Conservation (phyloP, 768 basidiomycete species). For the Rhizopogon vesiculosus region DNA sequence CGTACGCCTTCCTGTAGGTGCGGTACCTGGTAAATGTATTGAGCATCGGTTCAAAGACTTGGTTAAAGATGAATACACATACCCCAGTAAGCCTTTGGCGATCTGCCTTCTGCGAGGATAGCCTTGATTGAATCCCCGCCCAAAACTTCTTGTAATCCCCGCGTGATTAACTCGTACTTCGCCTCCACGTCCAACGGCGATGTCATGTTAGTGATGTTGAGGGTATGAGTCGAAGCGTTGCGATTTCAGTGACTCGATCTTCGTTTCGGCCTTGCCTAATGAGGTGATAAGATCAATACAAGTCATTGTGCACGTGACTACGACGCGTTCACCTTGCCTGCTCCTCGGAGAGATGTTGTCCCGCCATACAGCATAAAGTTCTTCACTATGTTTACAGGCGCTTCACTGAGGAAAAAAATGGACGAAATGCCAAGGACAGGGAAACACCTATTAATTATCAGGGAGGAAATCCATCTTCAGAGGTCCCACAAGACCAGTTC, state of each 20-base stretch:
- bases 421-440: not conserved
- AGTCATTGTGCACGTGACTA: too few species aligned
- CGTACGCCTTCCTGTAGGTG: conserved; percentile 92
- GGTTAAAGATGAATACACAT: conserved; percentile 24
- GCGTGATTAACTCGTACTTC: conserved; percentile 79
- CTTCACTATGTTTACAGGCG: not conserved
- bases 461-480: too few species aligned
- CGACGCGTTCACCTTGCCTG: too few species aligned
- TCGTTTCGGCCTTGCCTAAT: too few species aligned
- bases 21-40: conserved; percentile 57
- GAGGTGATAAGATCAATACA: too few species aligned
- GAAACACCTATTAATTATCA: too few species aligned
- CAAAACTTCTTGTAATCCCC: conserved; percentile 83
- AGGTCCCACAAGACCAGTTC: not conserved
- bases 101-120: conserved; percentile 70
- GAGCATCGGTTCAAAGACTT: not conserved
- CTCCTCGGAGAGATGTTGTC: too few species aligned
- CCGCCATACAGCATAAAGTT: too few species aligned
- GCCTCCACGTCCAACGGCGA: conserved; percentile 28
- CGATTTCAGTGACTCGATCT: not conserved
- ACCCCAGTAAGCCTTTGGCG: conserved; percentile 93
- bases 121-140: conserved; percentile 80
- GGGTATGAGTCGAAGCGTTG: not conserved
- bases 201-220: conserved; percentile 20
- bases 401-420: not conserved